Evolutionary conservation across 2,329 filamentous ascomycete species (phyloP).

Genomic region (Botrytis galanthina): DNA sequence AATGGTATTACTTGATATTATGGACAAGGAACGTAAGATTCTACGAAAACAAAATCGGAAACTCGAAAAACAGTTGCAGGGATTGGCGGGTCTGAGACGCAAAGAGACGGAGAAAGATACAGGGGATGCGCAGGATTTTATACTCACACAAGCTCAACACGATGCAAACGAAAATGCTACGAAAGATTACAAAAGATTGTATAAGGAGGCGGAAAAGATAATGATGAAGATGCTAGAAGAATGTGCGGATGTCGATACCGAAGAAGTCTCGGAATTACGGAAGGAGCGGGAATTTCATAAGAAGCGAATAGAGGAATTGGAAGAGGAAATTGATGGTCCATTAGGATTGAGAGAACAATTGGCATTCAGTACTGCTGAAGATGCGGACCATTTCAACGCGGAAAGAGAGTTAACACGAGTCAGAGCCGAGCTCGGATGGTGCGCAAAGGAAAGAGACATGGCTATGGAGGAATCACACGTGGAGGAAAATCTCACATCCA

Average conservation of each 20-base stretch:
- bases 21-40: not conserved
- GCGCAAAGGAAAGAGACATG: not conserved
- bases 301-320: slow-evolving; percentile 5
- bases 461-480: slow-evolving; percentile 1
- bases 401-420: not conserved
- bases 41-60: not conserved
- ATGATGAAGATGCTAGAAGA: not conserved
- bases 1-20: not conserved
- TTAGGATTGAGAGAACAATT: slow-evolving; percentile 12
- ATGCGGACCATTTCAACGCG: not conserved
- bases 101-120: not conserved
- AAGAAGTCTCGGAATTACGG: slow-evolving; percentile 3
- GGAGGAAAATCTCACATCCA: not conserved
- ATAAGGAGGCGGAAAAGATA: not conserved
- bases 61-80: not conserved
- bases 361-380: not conserved
- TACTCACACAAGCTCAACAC: not conserved
- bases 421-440: not conserved
- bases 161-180: not conserved
- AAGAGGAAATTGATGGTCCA: slow-evolving; percentile 8
- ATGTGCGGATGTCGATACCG: not conserved
- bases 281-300: not conserved
- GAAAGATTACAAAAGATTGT: not conserved
- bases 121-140: not conserved
- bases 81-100: not conserved